These are phyloP conservation scores for Tolypocladium amazonense DNA, from an alignment of 2,329 filamentous ascomycete species.

Conservation along the genomic window DNA sequence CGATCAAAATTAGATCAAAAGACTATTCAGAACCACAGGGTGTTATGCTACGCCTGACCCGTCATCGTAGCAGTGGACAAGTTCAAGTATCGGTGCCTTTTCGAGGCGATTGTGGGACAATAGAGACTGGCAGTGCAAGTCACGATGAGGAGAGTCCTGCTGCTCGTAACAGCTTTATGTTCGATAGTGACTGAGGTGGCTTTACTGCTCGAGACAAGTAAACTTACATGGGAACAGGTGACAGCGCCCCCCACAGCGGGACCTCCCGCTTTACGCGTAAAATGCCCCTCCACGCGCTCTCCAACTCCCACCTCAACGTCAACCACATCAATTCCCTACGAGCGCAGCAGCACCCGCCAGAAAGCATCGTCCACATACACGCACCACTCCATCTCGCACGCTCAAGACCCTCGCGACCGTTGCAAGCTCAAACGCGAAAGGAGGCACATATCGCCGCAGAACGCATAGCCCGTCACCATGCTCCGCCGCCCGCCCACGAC, in stretches of 20 bases:
- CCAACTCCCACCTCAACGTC: not conserved
- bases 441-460: not conserved
- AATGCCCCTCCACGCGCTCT: not conserved
- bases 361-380: not conserved
- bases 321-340: not conserved
- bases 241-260: not conserved
- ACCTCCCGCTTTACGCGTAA: not conserved
- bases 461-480: slow-evolving; percentile 29
- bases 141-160: too few relatives aligned
- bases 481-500: slow-evolving; percentile 58
- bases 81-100: too few relatives aligned
- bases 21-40: too few relatives aligned
- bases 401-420: too few relatives aligned
- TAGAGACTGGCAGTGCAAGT: too few relatives aligned
- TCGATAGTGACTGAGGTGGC: too few relatives aligned
- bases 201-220: too few relatives aligned
- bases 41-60: too few relatives aligned
- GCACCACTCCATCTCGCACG: not conserved
- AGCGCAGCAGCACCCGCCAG: not conserved
- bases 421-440: not conserved
- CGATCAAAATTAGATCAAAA: not conserved
- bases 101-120: too few relatives aligned
- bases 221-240: too few relatives aligned
- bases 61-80: too few relatives aligned
- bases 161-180: too few relatives aligned